Evolutionary conservation across 2,329 filamentous ascomycete genomes (phyloP).

Genomic region (Aspergillus neotritici): DNA sequence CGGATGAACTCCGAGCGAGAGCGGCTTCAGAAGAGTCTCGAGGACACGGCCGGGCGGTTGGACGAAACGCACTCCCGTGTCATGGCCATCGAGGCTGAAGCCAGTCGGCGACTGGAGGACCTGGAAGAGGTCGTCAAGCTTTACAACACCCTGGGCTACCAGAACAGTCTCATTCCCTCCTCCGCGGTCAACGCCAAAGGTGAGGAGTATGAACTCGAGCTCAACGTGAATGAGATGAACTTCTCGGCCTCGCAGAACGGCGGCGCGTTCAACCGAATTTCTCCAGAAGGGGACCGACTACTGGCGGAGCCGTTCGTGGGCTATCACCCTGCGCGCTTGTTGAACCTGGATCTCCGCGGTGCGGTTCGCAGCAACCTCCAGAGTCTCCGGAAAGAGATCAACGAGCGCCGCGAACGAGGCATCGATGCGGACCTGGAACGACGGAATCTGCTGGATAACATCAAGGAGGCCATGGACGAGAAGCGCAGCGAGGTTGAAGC

Average conservation of each 20-base stretch:
- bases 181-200: conserved; percentile 82
- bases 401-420: conserved; percentile 74
- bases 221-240: conserved; percentile 76
- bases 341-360: conserved; percentile 83
- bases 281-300: conserved; percentile 63
- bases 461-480: conserved; percentile 95
- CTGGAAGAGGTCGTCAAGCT: conserved; percentile 83
- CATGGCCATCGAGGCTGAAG: conserved; percentile 80
- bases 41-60: conserved; percentile 66
- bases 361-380: conserved; percentile 74
- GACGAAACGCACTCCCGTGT: conserved; percentile 82
- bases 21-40: conserved; percentile 81
- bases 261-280: conserved; percentile 44
- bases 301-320: conserved; percentile 76
- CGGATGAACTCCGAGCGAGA: conserved; percentile 96
- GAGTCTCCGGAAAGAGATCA: conserved; percentile 77
- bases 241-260: conserved; percentile 61
- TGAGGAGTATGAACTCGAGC: conserved; percentile 73
- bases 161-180: conserved; percentile 81
- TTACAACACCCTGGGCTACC: conserved; percentile 92
- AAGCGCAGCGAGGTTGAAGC: conserved; percentile 89
- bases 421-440: conserved; percentile 92
- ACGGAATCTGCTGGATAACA: conserved; percentile 85
- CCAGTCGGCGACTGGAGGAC: conserved; percentile 78
- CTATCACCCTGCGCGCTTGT: conserved; percentile 81